Percentiles rank a stretch among this genome's conserved stretches.
Conservation (phyloP, 1,139 yeast genomes). For the Spencermartinsiella ligniputridi region DNA sequence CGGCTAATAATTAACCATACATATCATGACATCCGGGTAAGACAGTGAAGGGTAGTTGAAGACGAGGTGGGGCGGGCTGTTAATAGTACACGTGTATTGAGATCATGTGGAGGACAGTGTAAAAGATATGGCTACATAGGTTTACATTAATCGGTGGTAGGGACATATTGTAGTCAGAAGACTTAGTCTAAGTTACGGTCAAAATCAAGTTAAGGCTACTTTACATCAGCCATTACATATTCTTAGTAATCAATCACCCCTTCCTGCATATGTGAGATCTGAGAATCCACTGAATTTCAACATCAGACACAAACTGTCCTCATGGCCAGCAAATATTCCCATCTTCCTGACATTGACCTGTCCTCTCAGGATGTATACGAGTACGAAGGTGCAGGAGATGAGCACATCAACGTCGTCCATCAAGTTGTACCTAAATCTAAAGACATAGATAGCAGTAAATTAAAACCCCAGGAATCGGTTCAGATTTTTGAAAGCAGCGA, state of each 20-base stretch:
- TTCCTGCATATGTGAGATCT: too few relatives aligned
- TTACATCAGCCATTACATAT: too few relatives aligned
- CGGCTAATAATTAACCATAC: too few relatives aligned
- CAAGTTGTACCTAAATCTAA: neutral
- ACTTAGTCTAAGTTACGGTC: too few relatives aligned
- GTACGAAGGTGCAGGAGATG: neutral
- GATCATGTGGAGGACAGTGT: neutral
- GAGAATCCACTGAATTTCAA: too few relatives aligned
- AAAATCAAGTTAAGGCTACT: too few relatives aligned
- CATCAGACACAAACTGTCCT: too few relatives aligned
- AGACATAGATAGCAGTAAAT: neutral
- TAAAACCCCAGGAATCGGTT: constrained; percentile 8
- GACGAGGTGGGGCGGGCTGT: neutral
- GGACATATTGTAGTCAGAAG: too few relatives aligned
- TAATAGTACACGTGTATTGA: neutral
- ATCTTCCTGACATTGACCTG: constrained; percentile 10
- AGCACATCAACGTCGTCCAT: neutral
- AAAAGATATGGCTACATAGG: too few relatives aligned
- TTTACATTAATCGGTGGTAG: too few relatives aligned
- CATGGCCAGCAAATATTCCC: constrained; percentile 8
- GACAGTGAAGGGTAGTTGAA: neutral
- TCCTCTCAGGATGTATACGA: constrained; percentile 2
- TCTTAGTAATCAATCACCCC: too few relatives aligned
- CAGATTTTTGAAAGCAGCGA: constrained; percentile 16
- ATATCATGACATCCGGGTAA: neutral